phyloP scores from a whole-genome alignment of 1,284 basidiomycete genomes.

The Boletellus deceptivus region DNA sequence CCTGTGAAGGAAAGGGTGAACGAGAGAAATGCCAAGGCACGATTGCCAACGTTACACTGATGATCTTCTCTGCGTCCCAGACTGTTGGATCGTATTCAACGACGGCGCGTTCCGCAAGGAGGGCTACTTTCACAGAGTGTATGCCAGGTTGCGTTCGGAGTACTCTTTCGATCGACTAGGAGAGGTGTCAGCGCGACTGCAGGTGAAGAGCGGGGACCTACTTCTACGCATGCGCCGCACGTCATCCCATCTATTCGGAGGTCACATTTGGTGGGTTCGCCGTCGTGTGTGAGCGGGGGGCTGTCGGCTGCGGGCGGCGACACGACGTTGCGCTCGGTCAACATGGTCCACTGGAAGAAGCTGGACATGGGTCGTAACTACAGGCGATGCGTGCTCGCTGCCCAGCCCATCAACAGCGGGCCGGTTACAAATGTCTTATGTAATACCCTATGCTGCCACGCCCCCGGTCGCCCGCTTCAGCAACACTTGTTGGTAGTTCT shows the following conservation, averaged over 20 bases:
- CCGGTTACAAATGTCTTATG: conserved; percentile 7
- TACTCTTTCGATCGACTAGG: conserved; percentile 88
- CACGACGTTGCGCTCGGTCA: conserved; percentile 12
- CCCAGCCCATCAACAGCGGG: neutral
- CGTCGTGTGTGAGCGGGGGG: neutral
- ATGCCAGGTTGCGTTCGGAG: conserved; percentile 86
- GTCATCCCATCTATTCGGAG: conserved; percentile 90
- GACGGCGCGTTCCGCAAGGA: conserved; percentile 90
- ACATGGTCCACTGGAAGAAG: conserved; percentile 9
- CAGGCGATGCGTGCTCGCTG: neutral
- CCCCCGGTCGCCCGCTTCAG: conserved; percentile 42
- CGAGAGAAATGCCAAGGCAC: neutral
- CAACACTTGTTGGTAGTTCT: conserved; percentile 67
- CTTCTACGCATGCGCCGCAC: conserved; percentile 88
- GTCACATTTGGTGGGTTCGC: conserved; percentile 54
- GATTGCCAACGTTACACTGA: conserved; percentile 53
- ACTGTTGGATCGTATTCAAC: conserved; percentile 81
- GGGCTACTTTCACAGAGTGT: conserved; percentile 83
- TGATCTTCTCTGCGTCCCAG: conserved; percentile 83
- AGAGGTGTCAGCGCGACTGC: neutral
- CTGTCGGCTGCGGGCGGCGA: neutral
- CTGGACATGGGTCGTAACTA: neutral
- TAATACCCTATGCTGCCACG: conserved; percentile 10
- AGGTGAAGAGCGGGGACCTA: conserved; percentile 35
- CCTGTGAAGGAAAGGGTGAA: conserved; percentile 43